A percentile compares a stretch with the other conserved stretches of the same genome.
phyloP scores from a whole-genome alignment of 805 yeast species.

The Cyberlindnera maritima region DNA sequence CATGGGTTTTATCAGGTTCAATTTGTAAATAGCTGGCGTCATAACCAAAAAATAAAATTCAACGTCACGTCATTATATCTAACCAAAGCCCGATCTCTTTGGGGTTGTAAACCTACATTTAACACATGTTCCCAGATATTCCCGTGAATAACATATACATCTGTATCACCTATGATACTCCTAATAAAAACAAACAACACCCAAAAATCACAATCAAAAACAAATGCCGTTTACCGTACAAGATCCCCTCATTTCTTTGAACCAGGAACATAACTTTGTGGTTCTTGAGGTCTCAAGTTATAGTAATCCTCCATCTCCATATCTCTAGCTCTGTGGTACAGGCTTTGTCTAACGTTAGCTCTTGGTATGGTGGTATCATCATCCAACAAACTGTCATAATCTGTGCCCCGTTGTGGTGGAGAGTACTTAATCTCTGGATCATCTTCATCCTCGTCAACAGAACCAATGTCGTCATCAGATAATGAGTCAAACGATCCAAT shows the following conservation, averaged over 20 bases:
- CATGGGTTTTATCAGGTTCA: neutral
- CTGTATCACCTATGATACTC: too few species aligned
- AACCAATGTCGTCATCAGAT: neutral
- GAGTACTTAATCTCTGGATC: neutral
- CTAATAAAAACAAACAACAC: too few species aligned
- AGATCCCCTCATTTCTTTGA: neutral
- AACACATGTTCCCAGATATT: too few species aligned
- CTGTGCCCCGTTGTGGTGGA: conserved; percentile 1
- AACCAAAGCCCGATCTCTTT: neutral
- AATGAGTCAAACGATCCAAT: conserved; percentile 1
- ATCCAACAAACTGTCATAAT: conserved; percentile 8
- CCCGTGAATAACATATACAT: too few species aligned
- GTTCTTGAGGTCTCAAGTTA: conserved; percentile 8
- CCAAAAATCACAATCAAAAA: neutral
- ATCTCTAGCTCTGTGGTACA: conserved; percentile 21
- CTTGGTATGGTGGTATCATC: conserved; percentile 1
- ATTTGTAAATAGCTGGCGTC: conserved; percentile 10
- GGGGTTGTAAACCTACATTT: too few species aligned
- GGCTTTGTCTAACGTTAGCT: conserved; percentile 19
- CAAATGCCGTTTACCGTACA: too few species aligned
- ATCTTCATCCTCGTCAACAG: neutral
- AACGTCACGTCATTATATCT: neutral
- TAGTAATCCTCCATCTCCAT: conserved; percentile 27
- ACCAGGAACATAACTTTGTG: neutral
- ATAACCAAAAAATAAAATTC: neutral